Base-by-base conservation (phyloP, 139 green algal genomes). In the Nannochloris sp. region DNA sequence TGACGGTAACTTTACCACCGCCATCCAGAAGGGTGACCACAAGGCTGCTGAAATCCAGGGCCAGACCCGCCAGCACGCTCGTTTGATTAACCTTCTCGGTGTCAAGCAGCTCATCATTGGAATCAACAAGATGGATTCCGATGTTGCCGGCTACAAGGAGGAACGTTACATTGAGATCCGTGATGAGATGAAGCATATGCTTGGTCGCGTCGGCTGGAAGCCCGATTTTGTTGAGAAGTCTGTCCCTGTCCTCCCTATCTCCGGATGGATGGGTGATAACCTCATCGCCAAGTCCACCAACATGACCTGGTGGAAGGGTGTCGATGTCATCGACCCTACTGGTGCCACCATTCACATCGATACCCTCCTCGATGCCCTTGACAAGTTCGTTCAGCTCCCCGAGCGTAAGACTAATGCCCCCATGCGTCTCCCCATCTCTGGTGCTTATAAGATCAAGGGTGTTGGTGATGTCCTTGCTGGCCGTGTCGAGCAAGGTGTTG, bases 401-500 rank as follows among this genome's bases (percentile, higher is more conserved):
- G 87, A 95, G 79, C 86, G 91, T 75, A 91, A 93, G 68, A 78
- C 72, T 45, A 81, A 90, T 75, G 84, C 81, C 31, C 74, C 88
- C 58, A 81, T 97, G 73, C 89, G 91, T 64, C 79, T 97, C 76
- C 91, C 91, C 71, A 93, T 97, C 24, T 70, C 77, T 65, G 93
- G 92, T 67, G 80, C 92, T 63, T 99, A 99, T 89, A 98, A 98
- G 91, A 99, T 99, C 79, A 95, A 95, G 80, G 93, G 93, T 84
- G 91, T 99, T 62, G 93, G 93, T 81, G 91, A 95, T 85, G 93
- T 99, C 73, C 93, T 95, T 53, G 90, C 92, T 27, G 93, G 93
- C 68, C 91, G 93, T 69, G 93, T 99, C 32, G 93, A 99, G 90
- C 91, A 95, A 79, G 93, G 93, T 54, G 54, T 92, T 13, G 84